Evolutionary conservation across 164 flowering plant genomes (phyloP), one percentile per base, ranked within the genome.

Genomic region (Dillenia turbinata): DNA sequence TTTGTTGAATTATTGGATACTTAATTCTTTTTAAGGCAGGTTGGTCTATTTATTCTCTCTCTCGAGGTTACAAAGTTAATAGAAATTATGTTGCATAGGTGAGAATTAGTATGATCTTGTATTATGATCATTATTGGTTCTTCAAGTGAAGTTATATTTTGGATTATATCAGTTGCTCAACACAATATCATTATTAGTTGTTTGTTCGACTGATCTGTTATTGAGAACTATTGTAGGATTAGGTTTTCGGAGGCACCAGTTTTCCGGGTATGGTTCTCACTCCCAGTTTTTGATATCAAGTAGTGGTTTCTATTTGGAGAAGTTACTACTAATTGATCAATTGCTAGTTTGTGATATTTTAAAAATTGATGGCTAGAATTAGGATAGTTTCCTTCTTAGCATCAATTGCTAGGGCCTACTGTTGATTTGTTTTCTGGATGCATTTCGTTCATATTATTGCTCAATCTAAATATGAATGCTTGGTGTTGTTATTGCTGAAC

Each of bases 201-300:
- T 50, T 43, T 68, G 49, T 64, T 16, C 67, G 26, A 76, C 79
- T 75, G 77, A 75, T 40, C 49, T 65, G 65, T 70, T 70, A 62
- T 76, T 76, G 77, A 69, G 76, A 68, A 78, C 69, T 78, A 62
- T 79, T 81, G 83, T 83, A 74, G 86, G 85, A 68, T 78, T 77
- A 76, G 81, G 50, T 47, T 69, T 1, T 74, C 74, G 67, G 67
- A 69, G 75, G 77, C 82, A 83, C 83, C 77, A 76, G 66, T 79
- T 65, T 73, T 73, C 63, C 82, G 69, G 85, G 81, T 81, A 83
- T 81, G 83, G 76, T 62, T 66, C 70, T 66, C 45, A 69, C 61
- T 65, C 69, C 58, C 49, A 54, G 55, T 56, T 71, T 65, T 54
- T 73, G 67, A 68, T 70, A 66, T 63, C 48, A 58, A 44, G 48